These are phyloP conservation scores for Phaseolus lunatus DNA, from an alignment of 306 rosid species.

Conservation along the genomic window DNA sequence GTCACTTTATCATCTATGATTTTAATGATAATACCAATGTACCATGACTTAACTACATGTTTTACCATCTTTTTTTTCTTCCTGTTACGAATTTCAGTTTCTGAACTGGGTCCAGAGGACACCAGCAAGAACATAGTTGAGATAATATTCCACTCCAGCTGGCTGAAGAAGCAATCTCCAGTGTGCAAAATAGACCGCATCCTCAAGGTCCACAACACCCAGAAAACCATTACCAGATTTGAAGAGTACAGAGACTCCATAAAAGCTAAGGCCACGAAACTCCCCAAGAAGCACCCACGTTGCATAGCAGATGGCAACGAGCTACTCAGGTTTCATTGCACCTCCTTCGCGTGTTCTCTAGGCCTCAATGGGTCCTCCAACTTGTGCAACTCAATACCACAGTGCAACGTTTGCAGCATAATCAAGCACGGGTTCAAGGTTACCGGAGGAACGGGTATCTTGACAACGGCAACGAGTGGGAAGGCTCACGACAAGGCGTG, in stretches of 20 bases:
- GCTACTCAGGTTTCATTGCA: slow-evolving; percentile 89
- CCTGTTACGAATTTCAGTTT: slow-evolving; percentile 58
- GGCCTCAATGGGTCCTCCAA: slow-evolving; percentile 88
- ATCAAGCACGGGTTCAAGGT: slow-evolving; percentile 77
- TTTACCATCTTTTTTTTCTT: not conserved
- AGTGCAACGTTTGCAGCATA: slow-evolving; percentile 74
- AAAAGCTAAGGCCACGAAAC: slow-evolving; percentile 81
- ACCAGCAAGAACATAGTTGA: slow-evolving; percentile 99
- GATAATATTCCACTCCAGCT: slow-evolving; percentile 96
- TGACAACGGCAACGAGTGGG: slow-evolving; percentile 93
- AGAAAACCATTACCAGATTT: slow-evolving; percentile 74
- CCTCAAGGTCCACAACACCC: slow-evolving; percentile 88
- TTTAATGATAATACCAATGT: not conserved
- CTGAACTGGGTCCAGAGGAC: slow-evolving; percentile 91
- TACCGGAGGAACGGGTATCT: slow-evolving; percentile 60
- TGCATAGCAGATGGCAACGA: slow-evolving; percentile 98
- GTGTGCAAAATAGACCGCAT: slow-evolving; percentile 90
- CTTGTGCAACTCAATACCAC: slow-evolving; percentile 79
- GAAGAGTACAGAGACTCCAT: slow-evolving; percentile 92
- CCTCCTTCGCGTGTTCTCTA: slow-evolving; percentile 75
- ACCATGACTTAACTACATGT: not conserved
- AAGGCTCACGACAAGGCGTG: slow-evolving; percentile 81
- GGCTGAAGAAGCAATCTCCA: slow-evolving; percentile 89
- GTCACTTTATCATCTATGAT: not conserved
- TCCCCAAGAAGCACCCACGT: slow-evolving; percentile 77